Evolutionary conservation across 306 rosid genomes (phyloP).

Genomic region (Casuarina glauca): DNA sequence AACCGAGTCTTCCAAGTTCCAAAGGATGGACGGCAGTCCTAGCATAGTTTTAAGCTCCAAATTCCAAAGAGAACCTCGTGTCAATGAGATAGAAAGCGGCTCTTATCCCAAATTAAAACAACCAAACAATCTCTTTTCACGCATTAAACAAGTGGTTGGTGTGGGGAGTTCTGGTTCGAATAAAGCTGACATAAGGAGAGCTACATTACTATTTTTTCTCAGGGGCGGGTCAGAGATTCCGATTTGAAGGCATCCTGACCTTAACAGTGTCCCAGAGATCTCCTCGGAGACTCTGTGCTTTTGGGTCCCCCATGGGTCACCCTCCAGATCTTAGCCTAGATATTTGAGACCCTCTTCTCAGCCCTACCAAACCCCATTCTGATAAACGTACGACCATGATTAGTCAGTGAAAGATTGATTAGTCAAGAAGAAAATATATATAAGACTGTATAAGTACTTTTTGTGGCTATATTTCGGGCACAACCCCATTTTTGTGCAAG

Average conservation of each 20-base stretch:
- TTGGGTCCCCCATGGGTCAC: background rate
- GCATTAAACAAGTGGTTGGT: too few relatives aligned
- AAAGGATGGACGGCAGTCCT: slow-evolving; percentile 6
- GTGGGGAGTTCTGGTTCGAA: slow-evolving; percentile 4
- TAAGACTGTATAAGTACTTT: too few relatives aligned
- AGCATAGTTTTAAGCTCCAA: slow-evolving; percentile 35
- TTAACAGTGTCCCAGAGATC: slow-evolving; percentile 39
- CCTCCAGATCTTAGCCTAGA: too few relatives aligned
- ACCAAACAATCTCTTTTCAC: background rate
- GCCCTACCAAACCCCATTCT: background rate
- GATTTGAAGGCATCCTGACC: slow-evolving; percentile 43
- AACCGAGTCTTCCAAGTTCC: slow-evolving; percentile 33
- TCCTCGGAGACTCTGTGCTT: slow-evolving; percentile 26
- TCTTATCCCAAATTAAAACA: background rate
- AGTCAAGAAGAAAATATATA: too few relatives aligned
- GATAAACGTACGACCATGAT: background rate
- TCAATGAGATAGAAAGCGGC: background rate
- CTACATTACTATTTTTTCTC: background rate
- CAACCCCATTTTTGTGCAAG: too few relatives aligned
- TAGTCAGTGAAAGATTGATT: too few relatives aligned
- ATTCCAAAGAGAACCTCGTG: slow-evolving; percentile 46
- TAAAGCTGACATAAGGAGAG: slow-evolving; percentile 15
- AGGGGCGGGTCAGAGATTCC: slow-evolving; percentile 38
- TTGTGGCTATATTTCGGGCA: too few relatives aligned
- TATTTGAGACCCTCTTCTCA: too few relatives aligned